Evolutionary conservation across 225 moss, liverwort and hornwort species (phyloP).

Genomic region (Bryoerythrophyllum caledonicum): DNA sequence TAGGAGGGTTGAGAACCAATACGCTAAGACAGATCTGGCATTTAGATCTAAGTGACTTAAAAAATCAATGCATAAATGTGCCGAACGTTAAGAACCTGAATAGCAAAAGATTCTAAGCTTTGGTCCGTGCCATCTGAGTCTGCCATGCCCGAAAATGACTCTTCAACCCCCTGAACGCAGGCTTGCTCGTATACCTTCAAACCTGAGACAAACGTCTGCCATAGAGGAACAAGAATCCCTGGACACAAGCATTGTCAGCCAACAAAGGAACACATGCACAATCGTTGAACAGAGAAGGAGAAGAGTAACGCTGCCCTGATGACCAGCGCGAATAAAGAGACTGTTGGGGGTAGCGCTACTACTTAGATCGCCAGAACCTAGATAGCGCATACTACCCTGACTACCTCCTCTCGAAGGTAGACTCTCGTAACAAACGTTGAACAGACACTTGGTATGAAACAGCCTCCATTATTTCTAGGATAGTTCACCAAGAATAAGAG

Average conservation of each 20-base stretch:
- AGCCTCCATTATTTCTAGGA: no score
- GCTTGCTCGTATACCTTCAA: slow-evolving; percentile 79
- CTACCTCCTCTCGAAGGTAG: no score
- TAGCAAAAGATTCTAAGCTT: slow-evolving; percentile 84
- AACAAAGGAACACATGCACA: slow-evolving; percentile 13
- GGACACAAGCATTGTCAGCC: slow-evolving; percentile 22
- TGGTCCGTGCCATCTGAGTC: slow-evolving; percentile 92
- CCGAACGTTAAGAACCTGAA: slow-evolving; percentile 55
- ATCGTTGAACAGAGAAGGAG: neutral
- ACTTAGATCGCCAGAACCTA: no score
- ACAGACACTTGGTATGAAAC: neutral
- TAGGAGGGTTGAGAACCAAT: slow-evolving; percentile 3
- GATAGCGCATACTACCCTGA: no score
- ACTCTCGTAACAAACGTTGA: neutral
- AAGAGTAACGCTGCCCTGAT: no score
- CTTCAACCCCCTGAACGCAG: slow-evolving; percentile 69
- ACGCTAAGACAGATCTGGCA: neutral
- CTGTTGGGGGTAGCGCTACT: no score
- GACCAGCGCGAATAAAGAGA: no score
- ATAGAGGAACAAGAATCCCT: slow-evolving; percentile 88
- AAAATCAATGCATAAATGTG: slow-evolving; percentile 13
- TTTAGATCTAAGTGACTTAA: neutral
- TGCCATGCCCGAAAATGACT: slow-evolving; percentile 72
- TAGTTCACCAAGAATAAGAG: slow-evolving; percentile 11
- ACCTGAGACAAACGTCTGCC: slow-evolving; percentile 92